phyloP scores from a whole-genome alignment of 768 basidiomycete species.

The Mrakia frigida region DNA sequence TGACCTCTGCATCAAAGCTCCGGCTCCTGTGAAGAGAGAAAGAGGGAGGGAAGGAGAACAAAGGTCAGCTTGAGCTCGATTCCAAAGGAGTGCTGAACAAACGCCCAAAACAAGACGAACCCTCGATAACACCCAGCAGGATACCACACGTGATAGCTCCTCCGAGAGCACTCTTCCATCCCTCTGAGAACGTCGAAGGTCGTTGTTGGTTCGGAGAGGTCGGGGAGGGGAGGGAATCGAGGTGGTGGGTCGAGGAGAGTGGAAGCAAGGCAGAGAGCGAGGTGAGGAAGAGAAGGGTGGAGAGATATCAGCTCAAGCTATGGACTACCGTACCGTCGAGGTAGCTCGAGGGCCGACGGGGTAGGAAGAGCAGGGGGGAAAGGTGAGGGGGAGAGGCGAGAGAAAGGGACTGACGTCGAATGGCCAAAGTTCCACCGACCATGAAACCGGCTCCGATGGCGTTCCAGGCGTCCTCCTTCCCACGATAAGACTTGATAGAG shows the following conservation, averaged over 20 bases:
- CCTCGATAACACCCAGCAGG: conserved; percentile 61
- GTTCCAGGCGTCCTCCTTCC: conserved; percentile 99
- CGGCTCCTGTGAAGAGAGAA: background rate
- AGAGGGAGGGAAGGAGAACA: background rate
- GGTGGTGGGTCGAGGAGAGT: background rate
- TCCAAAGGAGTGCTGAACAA: background rate
- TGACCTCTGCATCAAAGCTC: conserved; percentile 10
- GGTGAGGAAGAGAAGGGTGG: no score
- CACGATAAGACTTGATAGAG: conserved; percentile 90
- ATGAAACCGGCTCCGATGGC: conserved; percentile 97
- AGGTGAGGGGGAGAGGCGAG: background rate
- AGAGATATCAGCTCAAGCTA: no score
- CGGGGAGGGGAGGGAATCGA: background rate
- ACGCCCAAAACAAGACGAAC: conserved; percentile 33
- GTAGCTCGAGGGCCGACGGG: background rate
- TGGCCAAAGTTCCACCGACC: conserved; percentile 93
- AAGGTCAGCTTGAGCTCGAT: conserved; percentile 2
- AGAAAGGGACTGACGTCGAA: conserved; percentile 65
- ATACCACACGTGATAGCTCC: conserved; percentile 97
- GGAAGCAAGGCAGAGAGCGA: background rate
- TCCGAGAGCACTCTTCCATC: conserved; percentile 80
- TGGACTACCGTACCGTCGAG: no score
- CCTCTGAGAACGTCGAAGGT: conserved; percentile 54
- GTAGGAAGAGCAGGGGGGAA: background rate
- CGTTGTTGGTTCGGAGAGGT: background rate